phyloP scores from a whole-genome alignment of 129 eudicot species.

The Flaveria sonorensis region DNA sequence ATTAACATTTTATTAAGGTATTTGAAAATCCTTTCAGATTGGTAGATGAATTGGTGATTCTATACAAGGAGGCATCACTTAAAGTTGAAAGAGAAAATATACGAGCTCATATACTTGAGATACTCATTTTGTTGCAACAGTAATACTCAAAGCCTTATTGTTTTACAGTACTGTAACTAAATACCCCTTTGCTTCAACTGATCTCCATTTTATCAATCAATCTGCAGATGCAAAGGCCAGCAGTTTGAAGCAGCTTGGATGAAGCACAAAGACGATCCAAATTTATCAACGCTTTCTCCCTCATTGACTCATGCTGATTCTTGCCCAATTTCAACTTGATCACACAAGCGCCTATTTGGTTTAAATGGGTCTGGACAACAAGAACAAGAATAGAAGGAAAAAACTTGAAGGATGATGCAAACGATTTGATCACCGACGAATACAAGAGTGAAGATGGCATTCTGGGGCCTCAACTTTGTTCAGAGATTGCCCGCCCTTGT shows the following conservation, averaged over 20 bases:
- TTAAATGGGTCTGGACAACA: too few relatives aligned
- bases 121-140: slow-evolving; percentile 62
- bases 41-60: slow-evolving; percentile 72
- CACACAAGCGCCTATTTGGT: too few relatives aligned
- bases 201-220: background rate
- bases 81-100: slow-evolving; percentile 69
- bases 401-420: too few relatives aligned
- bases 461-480: too few relatives aligned
- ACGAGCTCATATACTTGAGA: slow-evolving; percentile 52
- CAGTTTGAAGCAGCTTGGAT: slow-evolving; percentile 77
- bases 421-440: too few relatives aligned
- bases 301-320: slow-evolving; percentile 28
- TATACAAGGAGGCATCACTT: slow-evolving; percentile 80
- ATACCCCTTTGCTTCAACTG: background rate
- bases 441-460: too few relatives aligned
- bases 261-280: slow-evolving; percentile 76
- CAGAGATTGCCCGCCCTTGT: too few relatives aligned
- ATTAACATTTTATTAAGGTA: background rate
- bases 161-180: background rate
- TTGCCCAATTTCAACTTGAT: slow-evolving; percentile 21
- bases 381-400: too few relatives aligned
- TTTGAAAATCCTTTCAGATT: slow-evolving; percentile 46
- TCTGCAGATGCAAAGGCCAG: slow-evolving; percentile 64
- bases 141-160: slow-evolving; percentile 34
- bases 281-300: slow-evolving; percentile 51